These are phyloP conservation scores for Pezizomycotina sp. DNA, from an alignment of 2,329 filamentous ascomycete genomes.

Conservation along the genomic window DNA sequence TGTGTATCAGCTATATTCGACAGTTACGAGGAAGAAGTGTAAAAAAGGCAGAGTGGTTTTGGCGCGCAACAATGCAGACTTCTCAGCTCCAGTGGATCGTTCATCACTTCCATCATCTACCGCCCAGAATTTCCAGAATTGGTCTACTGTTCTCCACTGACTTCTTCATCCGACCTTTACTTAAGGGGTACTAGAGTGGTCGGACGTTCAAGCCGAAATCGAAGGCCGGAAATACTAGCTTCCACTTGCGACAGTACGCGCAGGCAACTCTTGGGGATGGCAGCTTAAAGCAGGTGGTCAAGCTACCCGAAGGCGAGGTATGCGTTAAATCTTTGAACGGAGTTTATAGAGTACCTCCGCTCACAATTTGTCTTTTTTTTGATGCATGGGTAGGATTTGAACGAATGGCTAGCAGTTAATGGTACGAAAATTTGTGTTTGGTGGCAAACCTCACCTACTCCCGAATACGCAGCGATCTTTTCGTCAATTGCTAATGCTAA, in stretches of 20 bases:
- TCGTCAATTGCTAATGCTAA: background rate
- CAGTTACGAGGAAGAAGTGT: no score
- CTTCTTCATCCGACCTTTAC: no score
- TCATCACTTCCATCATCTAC: no score
- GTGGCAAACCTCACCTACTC: background rate
- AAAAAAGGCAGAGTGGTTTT: no score
- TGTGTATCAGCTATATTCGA: no score
- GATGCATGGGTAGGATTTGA: conserved; percentile 48
- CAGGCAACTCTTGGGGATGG: conserved; percentile 92
- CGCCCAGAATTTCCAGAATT: no score
- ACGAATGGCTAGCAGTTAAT: conserved; percentile 97
- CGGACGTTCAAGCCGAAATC: conserved; percentile 69
- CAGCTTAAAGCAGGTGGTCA: conserved; percentile 88
- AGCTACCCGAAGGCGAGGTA: conserved; percentile 76
- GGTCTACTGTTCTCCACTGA: no score
- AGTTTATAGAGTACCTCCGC: background rate
- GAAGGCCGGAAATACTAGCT: conserved; percentile 73
- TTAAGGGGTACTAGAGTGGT: no score
- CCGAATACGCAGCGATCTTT: background rate
- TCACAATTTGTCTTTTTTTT: background rate
- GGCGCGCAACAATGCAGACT: no score
- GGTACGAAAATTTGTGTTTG: conserved; percentile 41
- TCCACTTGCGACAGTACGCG: conserved; percentile 93
- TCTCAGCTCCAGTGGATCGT: no score
- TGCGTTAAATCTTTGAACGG: background rate